These are phyloP conservation scores for Epichloe elymi DNA, from an alignment of 2,329 filamentous ascomycete species.

Conservation along the genomic window DNA sequence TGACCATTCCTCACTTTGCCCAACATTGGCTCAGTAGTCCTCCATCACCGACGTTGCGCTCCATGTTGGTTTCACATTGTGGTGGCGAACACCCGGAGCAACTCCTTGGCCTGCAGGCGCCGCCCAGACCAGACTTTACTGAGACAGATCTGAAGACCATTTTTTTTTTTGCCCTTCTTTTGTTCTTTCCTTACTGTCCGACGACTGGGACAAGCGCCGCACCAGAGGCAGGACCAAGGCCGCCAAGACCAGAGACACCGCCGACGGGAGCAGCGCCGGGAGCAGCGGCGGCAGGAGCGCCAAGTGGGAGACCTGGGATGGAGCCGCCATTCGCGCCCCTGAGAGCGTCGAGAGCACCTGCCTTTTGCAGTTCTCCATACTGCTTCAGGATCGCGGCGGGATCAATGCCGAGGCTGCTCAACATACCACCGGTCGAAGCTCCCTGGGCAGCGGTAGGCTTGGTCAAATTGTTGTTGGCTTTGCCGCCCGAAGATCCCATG, in stretches of 20 bases:
- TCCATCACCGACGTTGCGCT: too few species aligned
- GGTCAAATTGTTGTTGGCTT: not conserved
- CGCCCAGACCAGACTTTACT: too few species aligned
- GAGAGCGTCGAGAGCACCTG: not conserved
- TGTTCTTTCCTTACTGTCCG: too few species aligned
- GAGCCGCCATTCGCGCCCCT: not conserved
- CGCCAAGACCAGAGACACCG: not conserved
- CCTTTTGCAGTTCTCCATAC: not conserved
- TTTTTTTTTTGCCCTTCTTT: too few species aligned
- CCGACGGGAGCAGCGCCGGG: not conserved
- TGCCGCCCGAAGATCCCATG: not conserved
- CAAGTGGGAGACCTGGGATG: not conserved
- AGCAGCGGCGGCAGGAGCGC: not conserved
- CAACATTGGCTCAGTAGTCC: too few species aligned
- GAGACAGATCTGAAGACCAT: too few species aligned
- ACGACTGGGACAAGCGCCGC: too few species aligned
- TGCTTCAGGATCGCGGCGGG: not conserved
- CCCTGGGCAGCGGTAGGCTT: not conserved
- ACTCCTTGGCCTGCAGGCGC: too few species aligned
- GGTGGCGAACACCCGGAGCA: too few species aligned
- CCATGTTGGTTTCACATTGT: too few species aligned
- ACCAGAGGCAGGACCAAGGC: too few species aligned
- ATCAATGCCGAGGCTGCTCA: not conserved
- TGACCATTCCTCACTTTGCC: too few species aligned
- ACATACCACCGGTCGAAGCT: not conserved